Base-by-base conservation (phyloP, 2,329 filamentous ascomycete genomes). In the Arthrobotrys musiformis region DNA sequence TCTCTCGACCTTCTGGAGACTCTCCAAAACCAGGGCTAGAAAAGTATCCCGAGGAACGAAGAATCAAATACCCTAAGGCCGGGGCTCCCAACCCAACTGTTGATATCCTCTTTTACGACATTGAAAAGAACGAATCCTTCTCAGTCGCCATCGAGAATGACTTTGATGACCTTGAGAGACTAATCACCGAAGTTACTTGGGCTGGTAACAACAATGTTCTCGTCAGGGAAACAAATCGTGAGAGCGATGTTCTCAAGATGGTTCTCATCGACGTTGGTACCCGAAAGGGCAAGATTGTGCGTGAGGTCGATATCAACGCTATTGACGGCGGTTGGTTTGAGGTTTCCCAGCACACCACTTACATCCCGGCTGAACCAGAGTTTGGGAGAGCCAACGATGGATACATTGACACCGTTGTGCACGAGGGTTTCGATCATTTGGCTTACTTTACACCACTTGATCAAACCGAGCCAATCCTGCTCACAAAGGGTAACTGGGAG, bases 271-370 rank as follows among this genome's bases (percentile, higher is more conserved):
- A 99, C 82, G 92, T 95, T 4, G 84, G 86, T 22, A 85, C 87
- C 2, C 90, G 93, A 56, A 90, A 88, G 19, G 94, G 93, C 30
- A 92, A 91, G 83, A 91, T 92, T 0, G 90, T 97, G 56, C 88
- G 94, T 79, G 91, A 90, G 19, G 88, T 92, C 58, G 90, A 99
- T 83, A 89, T 97, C 58, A 89, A 90, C 79, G 87, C 91, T 70
- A 86, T 97, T n/a, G 95, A 99, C 82, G 94, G 94, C 22, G 96
- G 95, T 35, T 99, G 95, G 95, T 94, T 97, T 81, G 95, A 99
- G 84, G 93, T 97, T 46, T 93, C 93, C 0, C 91, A 97, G 81
- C 89, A 91, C 46, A 97, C 94, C 2, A 90, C 86, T 13, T 98
- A 91, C 82, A 90, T 99, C 70, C 95, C 95, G 1, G 92, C 93